Evolutionary conservation across 495 filamentous ascomycete genomes (phyloP).

Genomic region (Poronia punctata): DNA sequence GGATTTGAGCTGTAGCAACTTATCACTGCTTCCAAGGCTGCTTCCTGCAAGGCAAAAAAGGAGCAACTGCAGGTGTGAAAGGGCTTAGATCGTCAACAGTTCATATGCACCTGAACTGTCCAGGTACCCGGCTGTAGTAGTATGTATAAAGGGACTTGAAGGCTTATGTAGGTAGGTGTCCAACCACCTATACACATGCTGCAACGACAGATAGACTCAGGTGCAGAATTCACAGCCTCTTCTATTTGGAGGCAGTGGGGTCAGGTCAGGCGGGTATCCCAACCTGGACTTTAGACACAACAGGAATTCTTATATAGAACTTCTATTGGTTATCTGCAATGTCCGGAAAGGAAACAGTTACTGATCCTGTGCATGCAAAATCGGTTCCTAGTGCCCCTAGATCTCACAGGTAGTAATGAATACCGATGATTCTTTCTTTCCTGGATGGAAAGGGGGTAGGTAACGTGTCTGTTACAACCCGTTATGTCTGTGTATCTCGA

Average conservation of each 20-base stretch:
- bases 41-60: not conserved
- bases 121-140: not conserved
- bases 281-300: not conserved
- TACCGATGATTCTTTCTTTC: no score
- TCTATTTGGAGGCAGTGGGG: slow-evolving; percentile 5
- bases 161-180: slow-evolving; percentile 8
- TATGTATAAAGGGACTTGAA: no score
- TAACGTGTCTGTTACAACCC: no score
- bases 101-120: not conserved
- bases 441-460: no score
- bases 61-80: not conserved
- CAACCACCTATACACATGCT: slow-evolving; percentile 13
- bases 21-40: not conserved
- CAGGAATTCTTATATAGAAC: not conserved
- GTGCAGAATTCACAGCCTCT: slow-evolving; percentile 11
- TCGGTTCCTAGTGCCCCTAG: not conserved
- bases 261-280: not conserved
- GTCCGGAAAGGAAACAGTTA: not conserved
- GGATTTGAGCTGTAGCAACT: slow-evolving; percentile 5
- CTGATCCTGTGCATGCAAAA: not conserved
- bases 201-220: slow-evolving; percentile 8
- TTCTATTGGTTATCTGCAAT: slow-evolving; percentile 1
- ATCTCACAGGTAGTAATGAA: not conserved
- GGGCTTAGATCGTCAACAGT: not conserved
- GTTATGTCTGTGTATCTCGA: no score